A percentile compares a stretch with the other conserved stretches of the same genome.
Conservation (phyloP, 2,329 filamentous ascomycete genomes). For the Botrytis fragariae region DNA sequence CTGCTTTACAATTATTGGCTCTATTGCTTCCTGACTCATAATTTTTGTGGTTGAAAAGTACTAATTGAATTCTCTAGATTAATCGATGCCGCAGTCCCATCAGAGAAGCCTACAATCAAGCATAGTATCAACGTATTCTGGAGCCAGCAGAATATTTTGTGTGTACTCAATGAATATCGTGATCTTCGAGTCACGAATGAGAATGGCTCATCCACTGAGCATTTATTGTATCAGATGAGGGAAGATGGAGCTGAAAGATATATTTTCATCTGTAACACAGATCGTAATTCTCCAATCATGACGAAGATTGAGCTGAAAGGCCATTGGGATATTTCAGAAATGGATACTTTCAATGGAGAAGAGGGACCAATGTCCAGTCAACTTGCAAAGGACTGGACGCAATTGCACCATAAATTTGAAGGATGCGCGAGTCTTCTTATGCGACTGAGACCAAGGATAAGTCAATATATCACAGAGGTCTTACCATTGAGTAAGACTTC, state of each 20-base stretch:
- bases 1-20: neutral
- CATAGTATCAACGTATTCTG: conserved; percentile 27
- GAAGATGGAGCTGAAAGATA: conserved; percentile 35
- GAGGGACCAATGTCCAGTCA: conserved; percentile 18
- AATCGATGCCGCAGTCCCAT: conserved; percentile 18
- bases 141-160: conserved; percentile 29
- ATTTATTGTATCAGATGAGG: conserved; percentile 38
- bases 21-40: neutral
- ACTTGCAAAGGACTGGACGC: conserved; percentile 29
- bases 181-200: conserved; percentile 31
- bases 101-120: conserved; percentile 22
- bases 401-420: conserved; percentile 34
- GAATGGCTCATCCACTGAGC: conserved; percentile 20
- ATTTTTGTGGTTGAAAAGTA: neutral
- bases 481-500: neutral
- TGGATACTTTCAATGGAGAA: conserved; percentile 36
- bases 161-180: conserved; percentile 29
- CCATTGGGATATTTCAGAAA: conserved; percentile 32
- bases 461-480: neutral
- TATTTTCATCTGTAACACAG: conserved; percentile 39
- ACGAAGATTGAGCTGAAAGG: conserved; percentile 34
- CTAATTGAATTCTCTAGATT: neutral
- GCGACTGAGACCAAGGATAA: conserved; percentile 25
- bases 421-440: conserved; percentile 37
- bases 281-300: conserved; percentile 28